Conservation (phyloP, 495 filamentous ascomycete species). For the Staphylotrichum tortipilum region DNA sequence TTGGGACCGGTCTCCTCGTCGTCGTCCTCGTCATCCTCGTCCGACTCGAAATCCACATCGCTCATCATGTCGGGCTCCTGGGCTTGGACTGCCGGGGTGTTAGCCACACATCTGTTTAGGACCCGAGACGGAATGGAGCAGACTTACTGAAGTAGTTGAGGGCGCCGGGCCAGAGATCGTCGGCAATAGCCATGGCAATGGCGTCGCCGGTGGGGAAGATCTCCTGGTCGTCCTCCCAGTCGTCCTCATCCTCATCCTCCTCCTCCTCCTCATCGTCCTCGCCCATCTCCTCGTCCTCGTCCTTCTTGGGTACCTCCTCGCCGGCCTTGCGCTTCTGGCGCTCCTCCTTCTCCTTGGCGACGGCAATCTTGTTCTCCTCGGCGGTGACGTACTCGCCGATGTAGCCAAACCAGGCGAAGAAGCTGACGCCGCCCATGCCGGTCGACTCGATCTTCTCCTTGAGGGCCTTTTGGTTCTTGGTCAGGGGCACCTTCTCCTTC, state of each 20-base stretch:
- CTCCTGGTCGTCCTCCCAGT: conserved; percentile 46
- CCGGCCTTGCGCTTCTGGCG: conserved; percentile 47
- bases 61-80: conserved; percentile 51
- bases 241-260: conserved; percentile 44
- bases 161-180: conserved; percentile 80
- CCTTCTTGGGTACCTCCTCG: conserved; percentile 43
- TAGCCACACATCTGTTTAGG: too few relatives aligned
- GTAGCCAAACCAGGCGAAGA: conserved; percentile 85
- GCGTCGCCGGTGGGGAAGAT: conserved; percentile 76
- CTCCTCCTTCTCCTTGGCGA: conserved; percentile 49
- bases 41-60: conserved; percentile 53
- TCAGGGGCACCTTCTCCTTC: conserved; percentile 33
- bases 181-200: conserved; percentile 66
- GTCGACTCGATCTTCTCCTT: conserved; percentile 47
- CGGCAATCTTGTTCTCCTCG: conserved; percentile 56
- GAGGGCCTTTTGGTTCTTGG: conserved; percentile 43
- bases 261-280: conserved; percentile 41
- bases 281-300: conserved; percentile 39
- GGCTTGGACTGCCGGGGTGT: conserved; percentile 43
- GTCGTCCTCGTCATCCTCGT: conserved; percentile 34
- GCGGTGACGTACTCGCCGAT: conserved; percentile 55
- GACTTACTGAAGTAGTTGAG: conserved; percentile 83
- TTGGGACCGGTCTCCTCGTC: conserved; percentile 31
- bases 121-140: too few relatives aligned
- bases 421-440: conserved; percentile 55